These are phyloP conservation scores for Phytophthora pistaciae DNA, from an alignment of 352 stramenopile genomes.

Conservation along the genomic window DNA sequence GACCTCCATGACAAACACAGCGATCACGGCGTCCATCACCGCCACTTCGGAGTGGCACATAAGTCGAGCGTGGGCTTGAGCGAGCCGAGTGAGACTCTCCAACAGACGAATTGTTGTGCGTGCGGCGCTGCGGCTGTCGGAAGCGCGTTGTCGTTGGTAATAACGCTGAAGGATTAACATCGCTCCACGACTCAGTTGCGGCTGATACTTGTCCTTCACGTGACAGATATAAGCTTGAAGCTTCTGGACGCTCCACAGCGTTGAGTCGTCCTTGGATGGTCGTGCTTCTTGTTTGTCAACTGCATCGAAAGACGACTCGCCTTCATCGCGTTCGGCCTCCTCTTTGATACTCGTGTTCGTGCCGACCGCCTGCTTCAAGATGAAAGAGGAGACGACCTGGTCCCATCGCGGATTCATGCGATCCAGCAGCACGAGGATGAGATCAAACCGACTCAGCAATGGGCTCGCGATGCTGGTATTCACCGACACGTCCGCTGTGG, in stretches of 20 bases:
- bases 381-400: slow-evolving; percentile 94
- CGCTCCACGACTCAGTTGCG: slow-evolving; percentile 80
- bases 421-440: slow-evolving; percentile 97
- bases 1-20: slow-evolving; percentile 83
- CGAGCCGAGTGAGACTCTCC: slow-evolving; percentile 94
- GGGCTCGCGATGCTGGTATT: slow-evolving; percentile 97
- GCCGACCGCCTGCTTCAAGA: slow-evolving; percentile 90
- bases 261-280: slow-evolving; percentile 16
- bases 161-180: slow-evolving; percentile 92
- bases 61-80: slow-evolving; percentile 92
- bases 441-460: slow-evolving; percentile 98
- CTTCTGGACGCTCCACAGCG: slow-evolving; percentile 90
- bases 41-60: slow-evolving; percentile 77
- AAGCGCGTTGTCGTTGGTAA: slow-evolving; percentile 87
- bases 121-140: slow-evolving; percentile 66
- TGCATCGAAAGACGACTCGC: slow-evolving; percentile 25
- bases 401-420: slow-evolving; percentile 90
- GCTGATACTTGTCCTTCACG: slow-evolving; percentile 90
- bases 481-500: slow-evolving; percentile 87
- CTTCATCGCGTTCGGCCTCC: slow-evolving; percentile 29
- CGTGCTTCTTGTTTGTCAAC: slow-evolving; percentile 9
- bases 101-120: slow-evolving; percentile 95
- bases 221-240: slow-evolving; percentile 94
- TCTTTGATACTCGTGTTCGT: slow-evolving; percentile 40
- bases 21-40: slow-evolving; percentile 81